Evolutionary conservation across 306 rosid species (phyloP).

Genomic region (Vigna trinervia): DNA sequence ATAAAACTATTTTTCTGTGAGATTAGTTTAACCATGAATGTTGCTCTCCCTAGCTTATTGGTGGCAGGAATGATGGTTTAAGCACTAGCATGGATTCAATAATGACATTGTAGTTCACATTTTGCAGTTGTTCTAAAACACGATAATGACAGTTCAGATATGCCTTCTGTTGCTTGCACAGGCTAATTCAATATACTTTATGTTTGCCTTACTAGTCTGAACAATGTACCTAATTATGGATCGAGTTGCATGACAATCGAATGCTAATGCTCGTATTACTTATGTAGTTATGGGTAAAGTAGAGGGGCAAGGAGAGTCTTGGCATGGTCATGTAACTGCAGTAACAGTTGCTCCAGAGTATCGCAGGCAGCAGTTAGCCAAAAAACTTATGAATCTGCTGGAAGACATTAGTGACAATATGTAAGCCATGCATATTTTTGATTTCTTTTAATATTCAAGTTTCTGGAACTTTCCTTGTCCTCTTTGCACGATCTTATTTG

Average conservation of each 20-base stretch:
- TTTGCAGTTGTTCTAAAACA: neutral
- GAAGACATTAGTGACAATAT: conserved; percentile 92
- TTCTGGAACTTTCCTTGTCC: conserved; percentile 17
- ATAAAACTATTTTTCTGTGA: no score
- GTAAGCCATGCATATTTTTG: conserved; percentile 51
- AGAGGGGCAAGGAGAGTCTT: conserved; percentile 98
- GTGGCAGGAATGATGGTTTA: conserved; percentile 12
- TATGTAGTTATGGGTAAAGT: conserved; percentile 97
- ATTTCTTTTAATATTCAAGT: conserved; percentile 1
- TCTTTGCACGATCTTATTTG: neutral
- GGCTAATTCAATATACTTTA: conserved; percentile 9
- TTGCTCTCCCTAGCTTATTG: conserved; percentile 12
- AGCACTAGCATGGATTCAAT: conserved; percentile 7
- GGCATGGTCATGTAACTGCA: conserved; percentile 99
- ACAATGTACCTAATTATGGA: conserved; percentile 1
- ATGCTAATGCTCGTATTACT: conserved; percentile 11
- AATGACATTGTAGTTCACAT: conserved; percentile 10
- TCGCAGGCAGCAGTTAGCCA: conserved; percentile 95
- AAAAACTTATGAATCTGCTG: conserved; percentile 92
- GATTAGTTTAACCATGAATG: neutral
- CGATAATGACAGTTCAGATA: neutral
- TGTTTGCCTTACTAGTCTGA: neutral
- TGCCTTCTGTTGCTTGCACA: conserved; percentile 1
- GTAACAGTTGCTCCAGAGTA: conserved; percentile 92
- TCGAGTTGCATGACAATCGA: neutral